Base-by-base conservation (phyloP, 805 yeast species). In the Cyberlindnera bimundalis region DNA sequence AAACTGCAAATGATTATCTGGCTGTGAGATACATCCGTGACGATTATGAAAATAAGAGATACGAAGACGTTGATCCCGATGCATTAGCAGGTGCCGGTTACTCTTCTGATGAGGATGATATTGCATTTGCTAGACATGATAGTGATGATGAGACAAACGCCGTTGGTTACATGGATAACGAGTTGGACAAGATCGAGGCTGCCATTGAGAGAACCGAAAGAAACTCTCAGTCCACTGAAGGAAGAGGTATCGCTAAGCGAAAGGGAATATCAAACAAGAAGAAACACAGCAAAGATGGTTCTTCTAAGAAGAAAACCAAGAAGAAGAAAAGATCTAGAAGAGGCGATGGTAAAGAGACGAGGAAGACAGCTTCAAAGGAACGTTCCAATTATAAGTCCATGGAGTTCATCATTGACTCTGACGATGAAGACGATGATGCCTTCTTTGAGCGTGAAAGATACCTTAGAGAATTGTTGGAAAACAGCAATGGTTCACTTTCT, bases 361-460 rank as follows among this genome's bases (percentile, higher is more conserved):
- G 34, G 68, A 57, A 16, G 46, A 37, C 13, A 43, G 31, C 10
- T 37, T 2, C 27, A 33, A n/a, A 23, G 24, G 18, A 26, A 38
- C 30, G 17, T n/a, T 18, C 16, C 7, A 24, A 17, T 23, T 17
- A 28, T 14, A 67, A 72, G 32, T 81, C 88, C 1, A 62, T 80
- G 4, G 79, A 73, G 40, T 73, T 61, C 48, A 73, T 82, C 33
- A 66, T 66, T 37, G 81, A 74, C 38, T 78, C 85, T 2, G 86
- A 80, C 51, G 77, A 68, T 12, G 86, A 78, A 34, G 66, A 67
- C 29, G 76, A 71, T 37, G 55, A 52, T 3, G 68, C 51, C 23
- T 82, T 82, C 53, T 82, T 74, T 54, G 78, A 61, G 31, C 68
- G 76, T 43, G 90, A 83, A 51, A 66, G 67, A 40, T 59, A 64